A percentile compares a stretch with the other conserved stretches of the same genome.
Evolutionary conservation across 139 green algal species (phyloP).

Genomic region (Zygnema circumcarinatum): DNA sequence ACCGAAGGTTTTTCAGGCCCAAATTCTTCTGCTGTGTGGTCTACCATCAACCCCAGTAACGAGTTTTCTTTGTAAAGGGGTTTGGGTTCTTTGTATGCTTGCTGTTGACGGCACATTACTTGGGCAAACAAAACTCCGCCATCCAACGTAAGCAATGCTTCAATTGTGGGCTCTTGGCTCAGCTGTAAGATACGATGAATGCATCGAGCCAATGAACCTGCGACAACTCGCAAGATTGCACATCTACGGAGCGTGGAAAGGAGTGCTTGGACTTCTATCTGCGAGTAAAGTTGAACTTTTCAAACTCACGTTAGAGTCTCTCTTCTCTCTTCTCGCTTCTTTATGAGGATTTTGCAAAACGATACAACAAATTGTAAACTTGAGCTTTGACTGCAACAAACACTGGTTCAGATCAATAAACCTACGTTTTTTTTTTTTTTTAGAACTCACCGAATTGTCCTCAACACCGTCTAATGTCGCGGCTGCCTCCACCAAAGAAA

Average conservation of each 20-base stretch:
- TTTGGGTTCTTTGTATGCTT: not conserved
- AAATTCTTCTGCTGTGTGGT: not conserved
- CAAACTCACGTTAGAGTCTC: no score
- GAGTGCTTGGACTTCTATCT: slow-evolving; percentile 18
- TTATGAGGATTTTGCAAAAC: no score
- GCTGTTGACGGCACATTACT: slow-evolving; percentile 23
- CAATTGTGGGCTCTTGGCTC: not conserved
- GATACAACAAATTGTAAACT: no score
- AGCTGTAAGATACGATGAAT: slow-evolving; percentile 35
- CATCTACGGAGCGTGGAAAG: not conserved
- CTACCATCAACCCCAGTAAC: not conserved
- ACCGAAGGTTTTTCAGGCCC: not conserved
- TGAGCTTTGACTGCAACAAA: no score
- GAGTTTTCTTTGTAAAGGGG: not conserved
- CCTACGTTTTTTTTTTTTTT: no score
- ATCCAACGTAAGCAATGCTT: not conserved
- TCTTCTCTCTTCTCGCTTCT: no score
- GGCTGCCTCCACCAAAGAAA: no score
- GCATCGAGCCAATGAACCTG: slow-evolving; percentile 18
- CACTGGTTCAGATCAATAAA: no score
- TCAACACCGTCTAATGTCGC: no score
- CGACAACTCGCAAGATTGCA: not conserved
- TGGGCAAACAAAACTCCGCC: not conserved
- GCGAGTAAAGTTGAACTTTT: no score
- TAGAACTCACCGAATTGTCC: no score